Percentiles rank a stretch among this genome's conserved stretches.
Conservation (phyloP, 1,284 basidiomycete species). For the Gymnopus androsaceus region DNA sequence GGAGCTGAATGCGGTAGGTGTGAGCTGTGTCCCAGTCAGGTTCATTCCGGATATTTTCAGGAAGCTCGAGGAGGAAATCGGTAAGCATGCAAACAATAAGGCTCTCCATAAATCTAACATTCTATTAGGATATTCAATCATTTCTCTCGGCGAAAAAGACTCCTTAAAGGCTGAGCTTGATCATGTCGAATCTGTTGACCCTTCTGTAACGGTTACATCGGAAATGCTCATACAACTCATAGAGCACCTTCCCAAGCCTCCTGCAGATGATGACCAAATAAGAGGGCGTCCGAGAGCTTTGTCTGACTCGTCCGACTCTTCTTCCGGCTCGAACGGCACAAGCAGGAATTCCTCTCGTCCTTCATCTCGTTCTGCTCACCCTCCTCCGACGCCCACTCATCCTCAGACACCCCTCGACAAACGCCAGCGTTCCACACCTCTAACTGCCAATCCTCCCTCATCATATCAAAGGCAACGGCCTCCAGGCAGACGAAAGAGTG, state of each 20-base stretch:
- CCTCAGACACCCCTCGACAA: constrained; percentile 15
- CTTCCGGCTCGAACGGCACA: constrained; percentile 13
- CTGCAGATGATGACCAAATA: not conserved
- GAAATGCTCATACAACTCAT: no score
- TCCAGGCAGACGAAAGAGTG: constrained; percentile 14
- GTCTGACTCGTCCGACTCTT: constrained; percentile 3
- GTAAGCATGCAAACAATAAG: not conserved
- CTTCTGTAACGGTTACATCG: no score
- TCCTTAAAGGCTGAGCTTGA: no score
- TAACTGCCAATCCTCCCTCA: constrained; percentile 12
- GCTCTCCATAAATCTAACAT: no score
- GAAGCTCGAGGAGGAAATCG: constrained; percentile 4
- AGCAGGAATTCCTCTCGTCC: constrained; percentile 14
- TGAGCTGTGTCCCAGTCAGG: constrained; percentile 3
- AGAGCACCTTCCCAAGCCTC: not conserved
- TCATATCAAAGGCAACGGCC: constrained; percentile 9
- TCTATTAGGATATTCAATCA: no score
- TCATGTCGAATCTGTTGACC: no score
- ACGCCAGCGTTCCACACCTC: constrained; percentile 14
- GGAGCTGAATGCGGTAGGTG: not conserved
- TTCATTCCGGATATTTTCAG: constrained; percentile 14
- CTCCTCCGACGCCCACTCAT: constrained; percentile 12
- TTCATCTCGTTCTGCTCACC: constrained; percentile 10
- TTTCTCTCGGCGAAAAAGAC: no score
- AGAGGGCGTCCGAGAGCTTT: not conserved